Conservation (phyloP, 768 basidiomycete species). For the Termitomyces titanicus region DNA sequence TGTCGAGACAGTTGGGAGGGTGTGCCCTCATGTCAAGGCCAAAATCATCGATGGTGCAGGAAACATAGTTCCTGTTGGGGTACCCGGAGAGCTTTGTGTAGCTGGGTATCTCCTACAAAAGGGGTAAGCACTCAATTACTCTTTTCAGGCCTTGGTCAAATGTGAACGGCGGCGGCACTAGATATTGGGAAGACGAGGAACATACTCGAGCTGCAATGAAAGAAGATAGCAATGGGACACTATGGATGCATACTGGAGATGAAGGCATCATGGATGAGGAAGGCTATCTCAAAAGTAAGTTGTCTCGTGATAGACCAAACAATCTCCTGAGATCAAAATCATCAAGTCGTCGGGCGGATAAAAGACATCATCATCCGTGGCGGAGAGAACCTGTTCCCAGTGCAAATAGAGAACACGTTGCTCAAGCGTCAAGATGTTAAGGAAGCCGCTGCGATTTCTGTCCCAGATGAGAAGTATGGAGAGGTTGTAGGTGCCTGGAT, state of each 20-base stretch:
- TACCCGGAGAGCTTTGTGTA: slow-evolving; percentile 70
- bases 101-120: slow-evolving; percentile 79
- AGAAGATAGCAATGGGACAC: slow-evolving; percentile 44
- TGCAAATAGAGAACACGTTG: slow-evolving; percentile 79
- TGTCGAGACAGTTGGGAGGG: slow-evolving; percentile 77
- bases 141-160: not conserved
- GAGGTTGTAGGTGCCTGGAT: slow-evolving; percentile 85
- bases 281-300: slow-evolving; percentile 70
- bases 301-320: not conserved
- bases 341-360: slow-evolving; percentile 69
- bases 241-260: slow-evolving; percentile 88
- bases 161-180: slow-evolving; percentile 18
- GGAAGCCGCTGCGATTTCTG: slow-evolving; percentile 72
- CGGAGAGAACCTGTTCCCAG: slow-evolving; percentile 84
- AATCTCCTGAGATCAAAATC: not conserved
- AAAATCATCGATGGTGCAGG: slow-evolving; percentile 62
- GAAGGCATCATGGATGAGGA: slow-evolving; percentile 79
- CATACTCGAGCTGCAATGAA: slow-evolving; percentile 63
- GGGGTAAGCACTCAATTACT: slow-evolving; percentile 42
- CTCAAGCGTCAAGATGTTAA: slow-evolving; percentile 51
- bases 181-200: slow-evolving; percentile 74
- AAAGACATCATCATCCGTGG: slow-evolving; percentile 90
- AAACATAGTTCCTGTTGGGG: slow-evolving; percentile 64
- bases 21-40: slow-evolving; percentile 75
- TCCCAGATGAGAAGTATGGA: slow-evolving; percentile 65